Conservation (phyloP, 352 stramenopile species). For the Phytophthora multivora region DNA sequence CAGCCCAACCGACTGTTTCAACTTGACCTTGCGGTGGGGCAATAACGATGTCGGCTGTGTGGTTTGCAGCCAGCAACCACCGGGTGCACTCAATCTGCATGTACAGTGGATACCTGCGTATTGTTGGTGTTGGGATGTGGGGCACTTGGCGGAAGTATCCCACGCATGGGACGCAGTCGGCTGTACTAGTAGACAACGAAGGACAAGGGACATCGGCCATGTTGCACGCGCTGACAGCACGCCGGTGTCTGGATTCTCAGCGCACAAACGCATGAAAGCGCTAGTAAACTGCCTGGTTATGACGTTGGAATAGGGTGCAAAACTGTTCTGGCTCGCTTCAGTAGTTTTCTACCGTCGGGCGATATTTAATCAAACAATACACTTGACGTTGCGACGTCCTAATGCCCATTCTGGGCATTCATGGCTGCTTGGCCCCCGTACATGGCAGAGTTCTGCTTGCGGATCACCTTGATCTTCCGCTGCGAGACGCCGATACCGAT, state of each 20-base stretch:
- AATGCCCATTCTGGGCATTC: conserved; percentile 9
- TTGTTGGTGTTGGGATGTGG: conserved; percentile 8
- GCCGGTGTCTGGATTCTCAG: conserved; percentile 15
- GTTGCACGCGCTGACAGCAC: conserved; percentile 3
- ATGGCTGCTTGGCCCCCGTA: conserved; percentile 33
- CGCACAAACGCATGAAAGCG: conserved; percentile 11
- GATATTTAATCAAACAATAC: conserved; percentile 10
- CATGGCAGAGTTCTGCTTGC: conserved; percentile 54
- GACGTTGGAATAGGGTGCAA: conserved; percentile 15
- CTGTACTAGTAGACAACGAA: neutral
- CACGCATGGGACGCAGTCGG: conserved; percentile 5
- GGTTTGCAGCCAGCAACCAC: neutral
- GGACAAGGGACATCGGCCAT: conserved; percentile 3
- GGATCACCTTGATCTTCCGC: conserved; percentile 51
- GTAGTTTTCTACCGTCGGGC: conserved; percentile 5
- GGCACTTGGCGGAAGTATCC: conserved; percentile 10
- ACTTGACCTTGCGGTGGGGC: conserved; percentile 4
- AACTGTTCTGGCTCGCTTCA: conserved; percentile 11
- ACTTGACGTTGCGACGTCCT: conserved; percentile 1
- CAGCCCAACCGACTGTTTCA: conserved; percentile 6
- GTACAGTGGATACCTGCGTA: neutral
- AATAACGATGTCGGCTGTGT: neutral
- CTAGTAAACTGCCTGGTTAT: conserved; percentile 18
- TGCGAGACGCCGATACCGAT: conserved; percentile 47
- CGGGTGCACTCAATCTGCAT: neutral